Percentiles rank a stretch among this genome's conserved stretches.
Evolutionary conservation across 768 basidiomycete species (phyloP).

Genomic region (Psilocybe tampanensis): DNA sequence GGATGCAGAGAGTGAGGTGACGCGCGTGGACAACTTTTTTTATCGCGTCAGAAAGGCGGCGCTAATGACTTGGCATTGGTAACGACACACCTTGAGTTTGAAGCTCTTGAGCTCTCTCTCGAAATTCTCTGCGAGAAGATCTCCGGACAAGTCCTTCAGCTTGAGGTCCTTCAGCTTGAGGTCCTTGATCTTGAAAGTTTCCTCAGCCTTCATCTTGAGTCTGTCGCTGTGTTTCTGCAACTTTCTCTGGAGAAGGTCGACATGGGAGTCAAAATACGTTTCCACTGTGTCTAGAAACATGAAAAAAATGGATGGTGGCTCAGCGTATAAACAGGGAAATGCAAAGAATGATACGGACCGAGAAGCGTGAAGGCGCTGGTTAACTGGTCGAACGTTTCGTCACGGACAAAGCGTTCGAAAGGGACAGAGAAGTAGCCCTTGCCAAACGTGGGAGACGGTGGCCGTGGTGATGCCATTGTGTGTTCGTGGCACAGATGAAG

Average conservation of each 20-base stretch:
- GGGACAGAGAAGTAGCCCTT: conserved; percentile 65
- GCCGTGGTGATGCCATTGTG: conserved; percentile 42
- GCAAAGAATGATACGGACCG: conserved; percentile 47
- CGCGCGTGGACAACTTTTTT: conserved; percentile 73
- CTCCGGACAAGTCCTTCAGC: conserved; percentile 61
- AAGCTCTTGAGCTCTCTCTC: conserved; percentile 88
- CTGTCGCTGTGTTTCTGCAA: conserved; percentile 86
- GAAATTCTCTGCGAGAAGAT: conserved; percentile 72
- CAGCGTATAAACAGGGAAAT: conserved; percentile 10
- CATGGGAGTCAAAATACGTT: conserved; percentile 92
- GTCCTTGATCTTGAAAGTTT: conserved; percentile 72
- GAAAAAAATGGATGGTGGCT: conserved; percentile 23
- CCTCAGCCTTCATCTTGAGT: conserved; percentile 81
- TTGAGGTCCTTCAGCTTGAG: conserved; percentile 66
- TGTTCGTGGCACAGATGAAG: background rate
- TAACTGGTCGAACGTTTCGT: conserved; percentile 73
- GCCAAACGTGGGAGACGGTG: conserved; percentile 43
- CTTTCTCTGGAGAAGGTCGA: conserved; percentile 80
- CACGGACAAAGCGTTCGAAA: conserved; percentile 74
- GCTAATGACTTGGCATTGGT: conserved; percentile 4
- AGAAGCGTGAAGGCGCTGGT: conserved; percentile 83
- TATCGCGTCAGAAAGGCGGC: conserved; percentile 9
- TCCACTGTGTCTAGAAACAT: conserved; percentile 78
- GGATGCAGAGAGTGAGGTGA: conserved; percentile 73
- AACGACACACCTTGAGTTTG: conserved; percentile 71